Percentiles rank a stretch among this genome's conserved stretches.
Evolutionary conservation across 768 basidiomycete species (phyloP).

Genomic region (Mycena vitilis): DNA sequence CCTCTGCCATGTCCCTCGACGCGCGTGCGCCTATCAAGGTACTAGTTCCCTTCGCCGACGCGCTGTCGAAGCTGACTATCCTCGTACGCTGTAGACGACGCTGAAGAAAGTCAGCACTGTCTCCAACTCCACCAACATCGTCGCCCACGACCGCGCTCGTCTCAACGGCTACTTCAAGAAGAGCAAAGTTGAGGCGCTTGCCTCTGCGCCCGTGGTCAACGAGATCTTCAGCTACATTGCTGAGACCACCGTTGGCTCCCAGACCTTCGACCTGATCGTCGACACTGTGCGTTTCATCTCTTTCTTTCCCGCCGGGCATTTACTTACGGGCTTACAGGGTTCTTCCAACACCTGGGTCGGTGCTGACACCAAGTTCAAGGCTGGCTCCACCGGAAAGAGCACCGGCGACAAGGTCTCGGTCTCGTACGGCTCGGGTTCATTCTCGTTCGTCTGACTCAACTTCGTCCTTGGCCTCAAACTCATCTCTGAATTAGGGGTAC

Average conservation of each 20-base stretch:
- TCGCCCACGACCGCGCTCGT: too few species aligned
- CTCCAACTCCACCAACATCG: too few species aligned
- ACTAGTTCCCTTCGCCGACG: too few species aligned
- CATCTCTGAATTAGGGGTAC: constrained; percentile 3
- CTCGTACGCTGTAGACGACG: too few species aligned
- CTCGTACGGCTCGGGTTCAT: constrained; percentile 8
- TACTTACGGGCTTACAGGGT: too few species aligned
- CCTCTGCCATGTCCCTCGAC: too few species aligned
- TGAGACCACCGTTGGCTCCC: constrained; percentile 9
- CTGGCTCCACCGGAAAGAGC: constrained; percentile 2
- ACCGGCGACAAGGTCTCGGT: constrained; percentile 4
- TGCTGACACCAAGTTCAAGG: constrained; percentile 5
- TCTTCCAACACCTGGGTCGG: constrained; percentile 23
- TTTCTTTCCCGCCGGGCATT: too few species aligned
- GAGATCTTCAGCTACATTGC: constrained; percentile 13
- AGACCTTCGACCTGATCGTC: constrained; percentile 19
- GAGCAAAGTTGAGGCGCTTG: too few species aligned
- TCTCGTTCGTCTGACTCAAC: constrained; percentile 10
- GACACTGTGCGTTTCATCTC: constrained; percentile 4
- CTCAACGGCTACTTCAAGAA: too few species aligned
- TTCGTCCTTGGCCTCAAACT: not conserved
- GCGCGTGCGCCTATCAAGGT: too few species aligned
- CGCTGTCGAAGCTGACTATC: too few species aligned
- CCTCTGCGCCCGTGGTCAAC: constrained; percentile 3
- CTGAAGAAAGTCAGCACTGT: too few species aligned